phyloP scores from a whole-genome alignment of 345 rosid species.

The Hirschfeldia incana region DNA sequence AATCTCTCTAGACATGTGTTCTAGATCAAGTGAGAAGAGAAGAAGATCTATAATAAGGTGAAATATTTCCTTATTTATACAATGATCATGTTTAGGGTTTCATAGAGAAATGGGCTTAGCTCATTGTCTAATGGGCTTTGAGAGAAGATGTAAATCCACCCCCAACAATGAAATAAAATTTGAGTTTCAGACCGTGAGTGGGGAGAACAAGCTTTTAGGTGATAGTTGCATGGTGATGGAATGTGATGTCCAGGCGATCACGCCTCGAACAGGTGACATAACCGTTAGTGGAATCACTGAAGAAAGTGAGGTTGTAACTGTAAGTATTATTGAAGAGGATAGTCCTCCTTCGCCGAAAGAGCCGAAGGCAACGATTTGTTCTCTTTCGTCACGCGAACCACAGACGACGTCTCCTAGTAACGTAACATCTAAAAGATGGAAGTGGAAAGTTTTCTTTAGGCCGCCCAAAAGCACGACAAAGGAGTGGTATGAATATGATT shows the following conservation, averaged over 20 bases:
- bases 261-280: neutral
- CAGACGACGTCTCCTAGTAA: neutral
- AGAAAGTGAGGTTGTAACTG: conserved; percentile 1
- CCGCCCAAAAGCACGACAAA: too few relatives aligned
- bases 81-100: too few relatives aligned
- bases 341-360: neutral
- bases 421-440: too few relatives aligned
- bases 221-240: neutral
- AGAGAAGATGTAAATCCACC: too few relatives aligned
- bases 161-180: neutral
- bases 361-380: neutral
- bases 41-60: too few relatives aligned
- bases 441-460: too few relatives aligned
- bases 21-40: too few relatives aligned
- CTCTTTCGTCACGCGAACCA: neutral
- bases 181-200: neutral
- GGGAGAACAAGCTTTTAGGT: neutral
- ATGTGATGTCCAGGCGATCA: neutral
- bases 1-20: too few relatives aligned
- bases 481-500: too few relatives aligned
- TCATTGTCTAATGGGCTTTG: too few relatives aligned
- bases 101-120: too few relatives aligned
- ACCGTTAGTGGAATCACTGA: neutral
- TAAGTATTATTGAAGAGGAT: neutral
- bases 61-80: too few relatives aligned